These are phyloP conservation scores for Penicillium canescens DNA, from an alignment of 495 filamentous ascomycete genomes.

Conservation along the genomic window DNA sequence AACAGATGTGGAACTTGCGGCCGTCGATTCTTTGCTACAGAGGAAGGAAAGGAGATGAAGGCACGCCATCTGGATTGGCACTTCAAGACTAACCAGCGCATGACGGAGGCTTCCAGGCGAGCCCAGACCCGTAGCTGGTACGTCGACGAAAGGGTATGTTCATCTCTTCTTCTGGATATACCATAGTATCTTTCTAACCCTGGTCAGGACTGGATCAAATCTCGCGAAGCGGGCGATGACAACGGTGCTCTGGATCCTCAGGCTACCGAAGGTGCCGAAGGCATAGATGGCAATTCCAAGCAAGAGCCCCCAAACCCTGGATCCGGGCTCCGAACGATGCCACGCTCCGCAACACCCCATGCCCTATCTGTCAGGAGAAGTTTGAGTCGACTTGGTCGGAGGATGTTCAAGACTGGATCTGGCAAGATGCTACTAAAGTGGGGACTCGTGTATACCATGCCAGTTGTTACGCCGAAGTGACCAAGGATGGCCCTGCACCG, in stretches of 20 bases:
- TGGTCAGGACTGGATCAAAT: constrained; percentile 81
- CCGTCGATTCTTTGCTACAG: constrained; percentile 74
- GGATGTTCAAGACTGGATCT: constrained; percentile 93
- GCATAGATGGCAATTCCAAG: constrained; percentile 39
- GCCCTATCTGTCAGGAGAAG: constrained; percentile 93
- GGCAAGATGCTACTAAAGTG: constrained; percentile 83
- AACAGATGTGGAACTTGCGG: constrained; percentile 91
- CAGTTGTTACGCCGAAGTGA: constrained; percentile 83
- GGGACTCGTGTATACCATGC: constrained; percentile 85
- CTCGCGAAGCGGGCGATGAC: constrained; percentile 71
- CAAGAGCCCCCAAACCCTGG: constrained; percentile 70
- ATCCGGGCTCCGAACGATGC: constrained; percentile 82
- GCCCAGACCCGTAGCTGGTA: constrained; percentile 92
- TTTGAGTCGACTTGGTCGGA: constrained; percentile 89
- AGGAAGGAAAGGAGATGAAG: constrained; percentile 79
- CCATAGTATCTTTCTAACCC: constrained; percentile 8
- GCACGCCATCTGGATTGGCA: constrained; percentile 97
- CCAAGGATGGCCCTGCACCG: constrained; percentile 54
- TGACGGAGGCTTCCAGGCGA: constrained; percentile 76
- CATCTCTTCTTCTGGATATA: constrained; percentile 2
- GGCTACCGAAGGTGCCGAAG: constrained; percentile 33
- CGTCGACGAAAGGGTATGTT: constrained; percentile 81
- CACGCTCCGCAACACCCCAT: constrained; percentile 66
- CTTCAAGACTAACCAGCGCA: constrained; percentile 87
- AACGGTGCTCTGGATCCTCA: constrained; percentile 44